Conservation (phyloP, 2,329 filamentous ascomycete genomes). For the Sphaerulina vaccinii region DNA sequence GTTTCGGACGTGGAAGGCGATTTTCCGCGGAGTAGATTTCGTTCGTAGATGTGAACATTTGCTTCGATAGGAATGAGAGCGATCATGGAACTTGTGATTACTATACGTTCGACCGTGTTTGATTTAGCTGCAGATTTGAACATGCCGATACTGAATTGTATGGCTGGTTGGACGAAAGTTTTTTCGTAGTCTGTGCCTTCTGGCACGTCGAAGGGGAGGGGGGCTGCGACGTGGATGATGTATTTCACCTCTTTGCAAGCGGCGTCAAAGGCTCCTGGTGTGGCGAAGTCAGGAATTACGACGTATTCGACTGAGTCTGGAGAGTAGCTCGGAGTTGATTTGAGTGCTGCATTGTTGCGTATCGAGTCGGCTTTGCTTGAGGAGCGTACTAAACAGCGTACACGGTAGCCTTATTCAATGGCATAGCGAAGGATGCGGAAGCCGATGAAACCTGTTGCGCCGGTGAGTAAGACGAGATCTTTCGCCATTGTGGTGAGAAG, state of each 20-base stretch:
- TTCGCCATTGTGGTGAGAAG: too few relatives aligned
- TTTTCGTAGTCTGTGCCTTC: not conserved
- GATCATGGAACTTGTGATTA: slow-evolving; percentile 39
- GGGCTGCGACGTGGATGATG: slow-evolving; percentile 32
- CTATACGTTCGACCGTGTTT: slow-evolving; percentile 26
- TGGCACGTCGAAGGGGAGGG: slow-evolving; percentile 14
- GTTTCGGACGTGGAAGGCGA: too few relatives aligned
- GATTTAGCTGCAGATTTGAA: not conserved
- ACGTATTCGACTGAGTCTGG: slow-evolving; percentile 23
- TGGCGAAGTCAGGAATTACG: slow-evolving; percentile 36
- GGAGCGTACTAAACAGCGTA: slow-evolving; percentile 40
- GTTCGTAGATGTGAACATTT: not conserved
- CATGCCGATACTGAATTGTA: not conserved
- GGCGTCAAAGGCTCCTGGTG: slow-evolving; percentile 36
- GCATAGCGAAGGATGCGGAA: slow-evolving; percentile 36
- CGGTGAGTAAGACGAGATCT: slow-evolving; percentile 38
- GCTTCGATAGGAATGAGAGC: not conserved
- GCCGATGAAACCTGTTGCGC: slow-evolving; percentile 42
- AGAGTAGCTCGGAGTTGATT: slow-evolving; percentile 1
- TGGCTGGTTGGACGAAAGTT: not conserved
- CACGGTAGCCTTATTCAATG: slow-evolving; percentile 39
- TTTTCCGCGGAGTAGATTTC: slow-evolving; percentile 10
- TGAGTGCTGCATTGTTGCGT: slow-evolving; percentile 20
- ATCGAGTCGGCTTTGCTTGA: slow-evolving; percentile 35
- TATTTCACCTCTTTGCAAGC: slow-evolving; percentile 36